phyloP scores from a whole-genome alignment of 352 stramenopile genomes.

The Globisporangium acanthophoron region DNA sequence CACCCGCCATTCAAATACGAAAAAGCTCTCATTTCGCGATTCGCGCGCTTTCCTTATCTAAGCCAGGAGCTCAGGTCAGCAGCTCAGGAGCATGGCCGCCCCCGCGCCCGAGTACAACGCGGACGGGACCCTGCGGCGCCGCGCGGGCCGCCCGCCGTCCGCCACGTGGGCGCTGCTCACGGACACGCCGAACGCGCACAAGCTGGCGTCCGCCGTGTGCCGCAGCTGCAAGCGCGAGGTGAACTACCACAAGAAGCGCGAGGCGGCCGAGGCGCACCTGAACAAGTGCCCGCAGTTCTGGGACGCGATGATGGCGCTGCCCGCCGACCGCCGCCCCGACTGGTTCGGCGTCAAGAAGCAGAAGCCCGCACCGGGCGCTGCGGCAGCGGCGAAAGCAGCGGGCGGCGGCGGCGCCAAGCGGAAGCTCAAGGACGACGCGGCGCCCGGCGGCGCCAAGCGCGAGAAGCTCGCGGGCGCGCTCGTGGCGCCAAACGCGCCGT shows the following conservation, averaged over 20 bases:
- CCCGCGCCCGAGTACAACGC: neutral
- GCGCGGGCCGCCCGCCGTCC: conserved; percentile 1
- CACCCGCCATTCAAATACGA: neutral
- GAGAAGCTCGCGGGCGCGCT: neutral
- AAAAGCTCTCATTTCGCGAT: neutral
- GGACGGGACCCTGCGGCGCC: neutral
- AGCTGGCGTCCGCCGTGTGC: conserved; percentile 1
- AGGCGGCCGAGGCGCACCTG: conserved; percentile 3
- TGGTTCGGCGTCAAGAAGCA: conserved; percentile 6
- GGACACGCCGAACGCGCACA: conserved; percentile 3
- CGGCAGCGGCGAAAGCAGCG: neutral
- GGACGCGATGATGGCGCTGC: conserved; percentile 2
- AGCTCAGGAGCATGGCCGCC: neutral
- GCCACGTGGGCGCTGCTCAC: conserved; percentile 6
- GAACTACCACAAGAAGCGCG: conserved; percentile 7
- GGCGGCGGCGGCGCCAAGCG: neutral
- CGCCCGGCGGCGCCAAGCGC: neutral
- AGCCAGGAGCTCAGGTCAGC: neutral
- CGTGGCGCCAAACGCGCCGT: neutral
- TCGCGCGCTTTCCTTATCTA: neutral
- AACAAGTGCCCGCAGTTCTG: conserved; percentile 6
- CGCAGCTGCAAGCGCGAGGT: conserved; percentile 2
- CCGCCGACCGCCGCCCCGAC: neutral
- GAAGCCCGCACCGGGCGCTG: neutral
- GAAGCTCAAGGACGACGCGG: neutral